These are phyloP conservation scores for Leccinum rimulosum DNA, from an alignment of 768 basidiomycete species.

Conservation along the genomic window DNA sequence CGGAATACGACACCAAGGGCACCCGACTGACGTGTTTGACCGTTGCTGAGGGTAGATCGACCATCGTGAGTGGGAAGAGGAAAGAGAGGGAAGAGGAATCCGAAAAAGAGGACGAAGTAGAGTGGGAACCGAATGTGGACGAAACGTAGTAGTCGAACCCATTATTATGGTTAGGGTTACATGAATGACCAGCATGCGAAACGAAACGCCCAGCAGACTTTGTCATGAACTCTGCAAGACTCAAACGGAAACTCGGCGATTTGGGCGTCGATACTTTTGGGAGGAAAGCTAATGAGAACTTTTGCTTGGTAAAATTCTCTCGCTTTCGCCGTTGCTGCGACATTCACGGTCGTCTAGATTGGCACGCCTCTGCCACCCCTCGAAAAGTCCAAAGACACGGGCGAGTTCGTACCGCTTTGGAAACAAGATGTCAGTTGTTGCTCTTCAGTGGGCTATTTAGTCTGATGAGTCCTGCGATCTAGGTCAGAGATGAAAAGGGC, in stretches of 20 bases:
- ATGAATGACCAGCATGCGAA: not conserved
- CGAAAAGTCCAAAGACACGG: conserved; percentile 89
- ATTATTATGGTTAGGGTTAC: conserved; percentile 20
- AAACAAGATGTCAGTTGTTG: conserved; percentile 81
- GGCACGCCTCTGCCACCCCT: conserved; percentile 93
- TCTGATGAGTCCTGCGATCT: conserved; percentile 15
- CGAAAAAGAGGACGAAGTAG: conserved; percentile 34
- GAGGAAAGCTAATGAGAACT: conserved; percentile 74
- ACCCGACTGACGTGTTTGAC: conserved; percentile 78
- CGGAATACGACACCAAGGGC: conserved; percentile 80
- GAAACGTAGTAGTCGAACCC: conserved; percentile 9
- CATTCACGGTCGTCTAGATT: conserved; percentile 50
- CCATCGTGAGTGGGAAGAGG: conserved; percentile 32
- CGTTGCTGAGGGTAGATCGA: conserved; percentile 49
- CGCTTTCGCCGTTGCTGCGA: not conserved
- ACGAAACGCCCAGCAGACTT: not conserved
- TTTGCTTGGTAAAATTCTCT: conserved; percentile 63
- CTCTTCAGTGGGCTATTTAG: conserved; percentile 18
- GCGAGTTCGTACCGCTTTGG: conserved; percentile 97
- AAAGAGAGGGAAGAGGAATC: conserved; percentile 34
- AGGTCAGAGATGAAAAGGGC: conserved; percentile 94
- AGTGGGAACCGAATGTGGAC: conserved; percentile 18
- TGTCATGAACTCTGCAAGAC: conserved; percentile 47
- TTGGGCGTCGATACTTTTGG: conserved; percentile 72
- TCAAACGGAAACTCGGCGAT: conserved; percentile 85